A percentile compares a stretch with the other conserved stretches of the same genome.
Evolutionary conservation across 495 filamentous ascomycete species (phyloP).

Genomic region (Penicillium atrosanguineum): DNA sequence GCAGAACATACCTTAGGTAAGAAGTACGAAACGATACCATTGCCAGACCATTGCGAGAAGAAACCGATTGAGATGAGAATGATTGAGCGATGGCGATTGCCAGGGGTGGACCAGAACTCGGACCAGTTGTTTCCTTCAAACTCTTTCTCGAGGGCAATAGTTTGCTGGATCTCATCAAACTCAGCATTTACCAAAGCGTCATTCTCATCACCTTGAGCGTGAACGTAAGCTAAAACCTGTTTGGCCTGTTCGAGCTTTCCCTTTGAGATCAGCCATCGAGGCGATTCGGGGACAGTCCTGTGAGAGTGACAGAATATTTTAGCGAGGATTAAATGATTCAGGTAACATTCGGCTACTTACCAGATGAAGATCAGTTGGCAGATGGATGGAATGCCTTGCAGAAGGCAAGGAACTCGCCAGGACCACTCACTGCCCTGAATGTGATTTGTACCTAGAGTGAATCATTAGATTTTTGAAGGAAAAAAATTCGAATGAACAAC

Average conservation of each 20-base stretch:
- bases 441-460: conserved; percentile 30
- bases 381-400: neutral
- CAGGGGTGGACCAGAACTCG: conserved; percentile 63
- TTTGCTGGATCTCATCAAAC: conserved; percentile 25
- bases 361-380: neutral
- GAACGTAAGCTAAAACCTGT: conserved; percentile 24
- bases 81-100: conserved; percentile 60
- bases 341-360: neutral
- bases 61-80: conserved; percentile 61
- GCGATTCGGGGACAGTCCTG: conserved; percentile 22
- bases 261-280: conserved; percentile 39
- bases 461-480: conserved; percentile 45
- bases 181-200: conserved; percentile 22
- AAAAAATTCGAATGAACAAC: conserved; percentile 10
- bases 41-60: conserved; percentile 46
- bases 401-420: conserved; percentile 40
- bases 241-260: conserved; percentile 33
- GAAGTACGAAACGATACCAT: conserved; percentile 41
- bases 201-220: conserved; percentile 21
- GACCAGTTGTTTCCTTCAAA: conserved; percentile 27
- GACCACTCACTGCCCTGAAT: conserved; percentile 41
- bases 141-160: conserved; percentile 26
- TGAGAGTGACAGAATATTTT: conserved; percentile 6
- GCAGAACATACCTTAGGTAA: conserved; percentile 28
- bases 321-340: conserved; percentile 24